phyloP scores from a whole-genome alignment of 2,329 filamentous ascomycete species.

The Talaromyces sp. region DNA sequence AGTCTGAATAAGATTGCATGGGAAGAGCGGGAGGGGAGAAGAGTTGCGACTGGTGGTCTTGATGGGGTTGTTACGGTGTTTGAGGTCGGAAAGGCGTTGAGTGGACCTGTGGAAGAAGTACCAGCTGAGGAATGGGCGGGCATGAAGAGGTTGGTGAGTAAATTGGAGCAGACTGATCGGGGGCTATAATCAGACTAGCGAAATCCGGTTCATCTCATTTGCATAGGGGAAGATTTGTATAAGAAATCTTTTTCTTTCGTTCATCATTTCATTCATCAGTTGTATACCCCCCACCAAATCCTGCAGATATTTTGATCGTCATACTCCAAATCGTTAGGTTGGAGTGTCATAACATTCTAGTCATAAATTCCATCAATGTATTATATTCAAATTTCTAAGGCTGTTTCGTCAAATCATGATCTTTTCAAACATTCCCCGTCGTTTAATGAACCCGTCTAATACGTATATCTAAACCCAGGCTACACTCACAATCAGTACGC shows the following conservation, averaged over 20 bases:
- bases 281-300: conserved; percentile 9
- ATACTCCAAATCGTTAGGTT: background rate
- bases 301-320: background rate
- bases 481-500: background rate
- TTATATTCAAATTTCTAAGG: background rate
- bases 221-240: background rate
- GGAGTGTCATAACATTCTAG: background rate
- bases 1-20: conserved; percentile 92
- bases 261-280: conserved; percentile 10
- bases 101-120: conserved; percentile 74
- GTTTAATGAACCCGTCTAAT: conserved; percentile 1
- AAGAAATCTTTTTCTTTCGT: conserved; percentile 1
- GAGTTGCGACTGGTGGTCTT: conserved; percentile 83
- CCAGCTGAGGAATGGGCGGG: conserved; percentile 87
- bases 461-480: conserved; percentile 14
- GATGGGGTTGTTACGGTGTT: conserved; percentile 89
- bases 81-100: conserved; percentile 70
- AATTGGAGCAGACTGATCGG: conserved; percentile 56
- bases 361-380: background rate
- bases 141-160: conserved; percentile 81
- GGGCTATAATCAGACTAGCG: conserved; percentile 28
- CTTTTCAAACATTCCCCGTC: too few relatives aligned
- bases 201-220: too few relatives aligned
- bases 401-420: background rate
- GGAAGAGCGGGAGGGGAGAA: conserved; percentile 83